Conservation (phyloP, 2,329 filamentous ascomycete genomes). For the Penicillium sclerotiorum region DNA sequence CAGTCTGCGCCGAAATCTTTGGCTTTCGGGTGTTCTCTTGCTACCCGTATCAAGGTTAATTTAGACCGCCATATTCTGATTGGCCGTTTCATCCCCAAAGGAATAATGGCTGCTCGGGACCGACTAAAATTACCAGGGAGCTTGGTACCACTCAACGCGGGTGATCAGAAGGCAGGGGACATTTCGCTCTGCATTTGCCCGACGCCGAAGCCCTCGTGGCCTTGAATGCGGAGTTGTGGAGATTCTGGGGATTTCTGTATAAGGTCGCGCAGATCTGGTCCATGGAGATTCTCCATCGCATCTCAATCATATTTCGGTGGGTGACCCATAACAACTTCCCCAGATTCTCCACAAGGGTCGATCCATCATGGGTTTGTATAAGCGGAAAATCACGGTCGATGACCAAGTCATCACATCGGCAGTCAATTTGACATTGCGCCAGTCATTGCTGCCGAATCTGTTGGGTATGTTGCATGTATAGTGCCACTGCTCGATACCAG, state of each 20-base stretch:
- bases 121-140: not conserved
- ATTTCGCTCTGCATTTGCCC: slow-evolving; percentile 7
- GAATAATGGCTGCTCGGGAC: not conserved
- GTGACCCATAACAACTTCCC: not conserved
- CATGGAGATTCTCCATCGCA: slow-evolving; percentile 1
- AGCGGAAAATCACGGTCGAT: slow-evolving; percentile 26
- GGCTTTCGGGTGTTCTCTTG: not conserved
- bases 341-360: not conserved
- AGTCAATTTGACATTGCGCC: slow-evolving; percentile 65
- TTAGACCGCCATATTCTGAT: not conserved
- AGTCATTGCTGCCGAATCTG: slow-evolving; percentile 67
- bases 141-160: not conserved
- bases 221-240: not conserved
- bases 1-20: not conserved
- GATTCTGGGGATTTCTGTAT: slow-evolving; percentile 6
- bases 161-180: not conserved
- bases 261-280: slow-evolving; percentile 5
- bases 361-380: slow-evolving; percentile 9
- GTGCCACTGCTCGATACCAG: not conserved
- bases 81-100: not conserved
- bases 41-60: not conserved
- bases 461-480: slow-evolving; percentile 39
- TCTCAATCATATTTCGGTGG: not conserved
- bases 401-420: slow-evolving; percentile 55
- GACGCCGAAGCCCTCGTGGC: not conserved